These are phyloP conservation scores for Nicotiana undulata DNA, from an alignment of 257 asterid species.

Conservation along the genomic window DNA sequence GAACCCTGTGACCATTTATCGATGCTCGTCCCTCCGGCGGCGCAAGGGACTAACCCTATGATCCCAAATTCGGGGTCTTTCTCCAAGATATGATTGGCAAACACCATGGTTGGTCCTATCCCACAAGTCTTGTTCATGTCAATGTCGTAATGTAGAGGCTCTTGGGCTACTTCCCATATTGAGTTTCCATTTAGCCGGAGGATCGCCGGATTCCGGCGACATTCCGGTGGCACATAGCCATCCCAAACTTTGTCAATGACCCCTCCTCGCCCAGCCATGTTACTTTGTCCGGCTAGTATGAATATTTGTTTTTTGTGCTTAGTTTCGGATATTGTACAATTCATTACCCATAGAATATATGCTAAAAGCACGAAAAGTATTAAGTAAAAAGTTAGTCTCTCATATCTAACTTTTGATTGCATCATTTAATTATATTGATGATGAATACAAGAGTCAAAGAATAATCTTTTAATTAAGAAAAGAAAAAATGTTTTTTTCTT, in stretches of 20 bases:
- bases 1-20: neutral
- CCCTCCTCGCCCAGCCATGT: slow-evolving; percentile 14
- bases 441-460: neutral
- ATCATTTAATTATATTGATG: neutral
- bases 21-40: neutral
- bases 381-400: neutral
- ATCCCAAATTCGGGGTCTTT: neutral
- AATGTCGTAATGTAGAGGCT: neutral
- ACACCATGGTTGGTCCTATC: slow-evolving; percentile 4
- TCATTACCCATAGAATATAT: neutral
- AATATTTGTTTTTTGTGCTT: neutral
- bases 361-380: neutral
- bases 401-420: neutral
- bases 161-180: slow-evolving; percentile 9
- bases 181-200: neutral
- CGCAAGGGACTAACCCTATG: slow-evolving; percentile 2
- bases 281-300: slow-evolving; percentile 7
- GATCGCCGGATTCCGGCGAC: neutral
- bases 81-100: neutral
- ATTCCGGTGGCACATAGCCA: neutral
- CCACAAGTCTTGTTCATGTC: slow-evolving; percentile 1
- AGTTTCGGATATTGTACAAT: neutral
- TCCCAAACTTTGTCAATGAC: neutral
- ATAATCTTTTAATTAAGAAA: neutral
- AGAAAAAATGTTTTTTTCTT: neutral